phyloP scores from a whole-genome alignment of 768 basidiomycete genomes.

The Tricholoma flavovirens region DNA sequence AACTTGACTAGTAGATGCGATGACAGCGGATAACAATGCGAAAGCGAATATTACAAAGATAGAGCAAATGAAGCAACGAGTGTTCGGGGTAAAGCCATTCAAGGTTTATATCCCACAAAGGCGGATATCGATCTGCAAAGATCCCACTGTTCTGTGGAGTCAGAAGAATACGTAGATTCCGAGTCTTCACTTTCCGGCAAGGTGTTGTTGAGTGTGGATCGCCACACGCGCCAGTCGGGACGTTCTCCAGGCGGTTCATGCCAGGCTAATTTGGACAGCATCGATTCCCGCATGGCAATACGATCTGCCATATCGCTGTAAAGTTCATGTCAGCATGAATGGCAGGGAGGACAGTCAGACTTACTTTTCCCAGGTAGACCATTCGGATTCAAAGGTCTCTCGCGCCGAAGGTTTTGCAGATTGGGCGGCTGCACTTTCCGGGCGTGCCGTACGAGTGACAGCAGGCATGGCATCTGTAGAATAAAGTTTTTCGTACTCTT shows the following conservation, averaged over 20 bases:
- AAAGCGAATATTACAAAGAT: neutral
- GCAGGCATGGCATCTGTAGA: constrained; percentile 32
- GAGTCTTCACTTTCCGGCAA: constrained; percentile 2
- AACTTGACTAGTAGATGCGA: constrained; percentile 9
- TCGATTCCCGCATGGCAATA: constrained; percentile 49
- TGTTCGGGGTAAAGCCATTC: neutral
- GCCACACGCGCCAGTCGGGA: constrained; percentile 52
- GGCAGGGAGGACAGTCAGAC: constrained; percentile 15
- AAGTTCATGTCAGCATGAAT: neutral
- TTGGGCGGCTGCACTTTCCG: constrained; percentile 15
- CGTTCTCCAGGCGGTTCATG: constrained; percentile 38
- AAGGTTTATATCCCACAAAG: constrained; percentile 38
- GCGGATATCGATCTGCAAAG: constrained; percentile 48
- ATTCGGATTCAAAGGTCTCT: constrained; percentile 60
- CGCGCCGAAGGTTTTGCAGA: constrained; percentile 29
- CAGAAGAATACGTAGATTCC: neutral
- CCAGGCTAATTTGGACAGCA: constrained; percentile 49
- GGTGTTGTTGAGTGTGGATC: constrained; percentile 31
- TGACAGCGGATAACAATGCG: neutral
- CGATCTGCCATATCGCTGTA: constrained; percentile 73
- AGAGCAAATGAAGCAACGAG: neutral
- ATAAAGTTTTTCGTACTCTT: constrained; percentile 51
- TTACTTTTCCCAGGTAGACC: constrained; percentile 68
- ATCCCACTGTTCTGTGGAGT: constrained; percentile 11
- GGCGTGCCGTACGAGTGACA: constrained; percentile 30